Evolutionary conservation across 2,329 filamentous ascomycete species (phyloP), one percentile per base, ranked within the genome.

Genomic region (Mycocentrospora acerina): DNA sequence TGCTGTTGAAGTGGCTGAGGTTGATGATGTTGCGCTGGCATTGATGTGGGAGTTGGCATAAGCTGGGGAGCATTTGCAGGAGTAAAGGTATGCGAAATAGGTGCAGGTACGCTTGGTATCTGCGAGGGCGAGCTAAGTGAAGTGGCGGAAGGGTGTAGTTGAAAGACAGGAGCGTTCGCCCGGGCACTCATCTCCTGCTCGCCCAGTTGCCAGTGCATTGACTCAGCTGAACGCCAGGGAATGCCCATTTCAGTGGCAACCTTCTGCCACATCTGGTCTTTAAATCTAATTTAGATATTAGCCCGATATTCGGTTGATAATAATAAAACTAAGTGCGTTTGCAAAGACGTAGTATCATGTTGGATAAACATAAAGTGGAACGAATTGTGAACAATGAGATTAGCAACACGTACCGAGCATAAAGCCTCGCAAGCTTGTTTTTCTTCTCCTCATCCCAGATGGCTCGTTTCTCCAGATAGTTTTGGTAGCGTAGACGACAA

Each of bases 391-490:
- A n/a, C n/a, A n/a, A n/a, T 35, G 31, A 30, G 35, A 40, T 31
- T 33, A 25, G 32, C 40, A 41, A 43, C 55, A 65, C 66, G 44
- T 67, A 96, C 91, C 93, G 88, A 72, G 96, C 90, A 67, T 97
- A 97, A 29, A 97, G 78, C 58, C 90, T 80, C 25, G 91, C 91
- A 34, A 97, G 82, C 72, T 95, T 96, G 71, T 96, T 95, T 73
- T 96, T 97, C 65, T 89, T 86, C 68, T 97, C 91, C 62, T 97
- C 93, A 60, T 96, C 90, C 90, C 91, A 97, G 64, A 95, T 89
- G 57, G 88, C 90, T 40, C 90, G 80, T 59, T 90, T 81, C 69
- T 98, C 93, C 36, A 96, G 80, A 65, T 97, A 97, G 66, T 98
- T 98, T 60, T 97, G 91, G 67, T 96, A 97, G 62, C 95, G 90